Conservation (phyloP, 73 alveolate genomes). For the Tetrahymena malaccensis region DNA sequence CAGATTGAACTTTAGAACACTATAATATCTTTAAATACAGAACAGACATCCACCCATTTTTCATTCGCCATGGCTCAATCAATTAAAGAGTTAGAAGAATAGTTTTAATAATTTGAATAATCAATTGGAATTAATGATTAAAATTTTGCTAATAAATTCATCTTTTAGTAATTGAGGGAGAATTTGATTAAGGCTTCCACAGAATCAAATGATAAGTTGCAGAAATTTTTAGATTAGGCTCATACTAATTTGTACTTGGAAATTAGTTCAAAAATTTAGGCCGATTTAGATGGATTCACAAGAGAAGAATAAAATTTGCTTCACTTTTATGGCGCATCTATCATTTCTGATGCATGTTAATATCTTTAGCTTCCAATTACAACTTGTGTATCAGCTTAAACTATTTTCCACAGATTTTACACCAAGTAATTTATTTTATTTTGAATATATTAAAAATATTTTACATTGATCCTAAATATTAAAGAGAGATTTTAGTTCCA, state of each 20-base stretch:
- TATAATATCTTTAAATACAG: not conserved
- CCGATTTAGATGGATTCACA: not conserved
- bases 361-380: not conserved
- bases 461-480: not conserved
- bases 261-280: not conserved
- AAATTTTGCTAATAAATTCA: not conserved
- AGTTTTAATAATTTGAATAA: not conserved
- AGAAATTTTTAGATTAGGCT: not conserved
- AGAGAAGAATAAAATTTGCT: not conserved
- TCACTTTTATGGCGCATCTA: not conserved
- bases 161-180: not conserved
- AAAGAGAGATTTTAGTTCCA: not conserved
- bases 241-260: not conserved
- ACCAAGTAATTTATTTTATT: not conserved
- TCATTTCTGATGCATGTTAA: not conserved
- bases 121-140: not conserved
- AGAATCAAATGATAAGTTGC: not conserved
- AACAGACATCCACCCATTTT: not conserved
- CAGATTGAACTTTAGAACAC: not conserved
- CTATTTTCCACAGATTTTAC: not conserved
- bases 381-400: not conserved
- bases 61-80: not conserved
- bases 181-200: not conserved
- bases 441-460: not conserved
- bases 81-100: not conserved